phyloP scores from a whole-genome alignment of 169 alveolate genomes.

The Babesia bovis region DNA sequence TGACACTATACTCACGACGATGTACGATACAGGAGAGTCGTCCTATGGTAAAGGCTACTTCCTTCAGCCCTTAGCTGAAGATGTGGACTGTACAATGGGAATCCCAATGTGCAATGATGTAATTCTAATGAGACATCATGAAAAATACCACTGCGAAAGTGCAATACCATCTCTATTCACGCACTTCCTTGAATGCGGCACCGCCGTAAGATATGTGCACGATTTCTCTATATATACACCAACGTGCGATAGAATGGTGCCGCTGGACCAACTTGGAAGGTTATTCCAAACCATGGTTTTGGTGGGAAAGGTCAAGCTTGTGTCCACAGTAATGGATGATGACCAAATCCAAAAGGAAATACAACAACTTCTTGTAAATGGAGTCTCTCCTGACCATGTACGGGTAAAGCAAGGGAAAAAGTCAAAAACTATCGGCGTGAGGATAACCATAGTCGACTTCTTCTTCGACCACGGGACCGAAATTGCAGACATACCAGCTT shows the following conservation, averaged over 20 bases:
- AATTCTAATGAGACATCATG: constrained; percentile 26
- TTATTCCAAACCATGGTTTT: constrained; percentile 6
- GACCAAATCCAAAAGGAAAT: constrained; percentile 13
- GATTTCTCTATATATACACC: constrained; percentile 42
- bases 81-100: constrained; percentile 18
- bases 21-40: constrained; percentile 34
- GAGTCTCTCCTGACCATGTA: neutral
- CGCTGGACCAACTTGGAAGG: constrained; percentile 48
- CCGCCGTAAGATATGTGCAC: constrained; percentile 42
- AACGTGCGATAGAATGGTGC: constrained; percentile 44
- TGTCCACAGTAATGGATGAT: constrained; percentile 11
- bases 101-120: constrained; percentile 30
- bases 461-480: constrained; percentile 41
- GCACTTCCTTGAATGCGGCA: constrained; percentile 58
- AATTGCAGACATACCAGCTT: constrained; percentile 13
- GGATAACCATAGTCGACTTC: constrained; percentile 41
- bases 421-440: constrained; percentile 10
- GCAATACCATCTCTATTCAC: constrained; percentile 47
- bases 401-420: constrained; percentile 11
- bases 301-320: constrained; percentile 35
- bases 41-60: neutral
- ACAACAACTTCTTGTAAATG: constrained; percentile 25
- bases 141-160: constrained; percentile 40
- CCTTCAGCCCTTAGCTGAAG: neutral
- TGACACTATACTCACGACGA: constrained; percentile 9